These are phyloP conservation scores for Rutstroemia sp. DNA, from an alignment of 2,329 filamentous ascomycete species.

Conservation along the genomic window DNA sequence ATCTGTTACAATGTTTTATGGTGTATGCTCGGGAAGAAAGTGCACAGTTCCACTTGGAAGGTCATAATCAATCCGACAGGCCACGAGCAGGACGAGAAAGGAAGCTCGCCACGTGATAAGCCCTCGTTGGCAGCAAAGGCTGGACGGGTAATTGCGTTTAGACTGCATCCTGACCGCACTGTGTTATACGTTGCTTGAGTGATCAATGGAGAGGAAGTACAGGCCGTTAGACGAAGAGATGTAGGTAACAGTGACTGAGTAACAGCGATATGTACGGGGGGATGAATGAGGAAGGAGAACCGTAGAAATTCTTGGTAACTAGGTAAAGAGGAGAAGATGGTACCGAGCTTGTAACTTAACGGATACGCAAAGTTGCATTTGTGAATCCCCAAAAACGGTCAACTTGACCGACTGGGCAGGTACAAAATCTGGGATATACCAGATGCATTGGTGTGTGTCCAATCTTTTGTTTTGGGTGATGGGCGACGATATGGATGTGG, in stretches of 20 bases:
- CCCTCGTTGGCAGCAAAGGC: constrained; percentile 1
- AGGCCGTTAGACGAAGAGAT: constrained; percentile 2
- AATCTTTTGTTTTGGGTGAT: too few relatives aligned
- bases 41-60: constrained; percentile 2
- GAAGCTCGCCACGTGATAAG: constrained; percentile 5
- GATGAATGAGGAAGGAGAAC: constrained; percentile 4
- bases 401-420: too few relatives aligned
- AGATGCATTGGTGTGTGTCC: too few relatives aligned
- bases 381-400: neutral
- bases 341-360: neutral
- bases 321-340: constrained; percentile 2
- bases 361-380: constrained; percentile 6
- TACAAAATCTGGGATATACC: too few relatives aligned
- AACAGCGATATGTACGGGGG: neutral
- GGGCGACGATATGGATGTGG: too few relatives aligned
- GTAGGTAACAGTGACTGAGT: constrained; percentile 7
- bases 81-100: constrained; percentile 4
- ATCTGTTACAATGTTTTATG: neutral
- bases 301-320: neutral
- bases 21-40: neutral
- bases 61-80: neutral
- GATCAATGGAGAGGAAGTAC: constrained; percentile 1
- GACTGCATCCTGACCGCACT: neutral
- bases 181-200: constrained; percentile 5
- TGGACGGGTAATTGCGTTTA: constrained; percentile 8